Percentiles rank a stretch among this genome's conserved stretches.
phyloP scores from a whole-genome alignment of 106 monocot genomes.

The Allium fistulosum region DNA sequence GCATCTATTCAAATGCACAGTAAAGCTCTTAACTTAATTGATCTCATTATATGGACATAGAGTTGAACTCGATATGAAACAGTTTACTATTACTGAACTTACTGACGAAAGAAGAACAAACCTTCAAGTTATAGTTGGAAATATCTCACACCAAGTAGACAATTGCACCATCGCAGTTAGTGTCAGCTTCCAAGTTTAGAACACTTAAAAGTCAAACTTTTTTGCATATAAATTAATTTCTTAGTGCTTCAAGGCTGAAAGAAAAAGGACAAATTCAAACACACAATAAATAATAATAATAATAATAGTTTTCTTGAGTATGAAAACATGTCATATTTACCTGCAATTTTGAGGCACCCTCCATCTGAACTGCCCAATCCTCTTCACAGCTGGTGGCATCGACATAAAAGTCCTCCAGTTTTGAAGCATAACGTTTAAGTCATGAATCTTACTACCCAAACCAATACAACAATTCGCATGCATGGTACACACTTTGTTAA shows the following conservation, averaged over 20 bases:
- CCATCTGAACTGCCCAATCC: not conserved
- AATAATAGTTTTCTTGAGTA: not conserved
- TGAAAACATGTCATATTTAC: conserved; percentile 1
- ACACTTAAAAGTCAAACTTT: no score
- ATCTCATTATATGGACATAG: no score
- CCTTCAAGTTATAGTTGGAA: no score
- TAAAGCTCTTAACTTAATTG: no score
- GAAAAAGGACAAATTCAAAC: not conserved
- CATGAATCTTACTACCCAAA: conserved; percentile 15
- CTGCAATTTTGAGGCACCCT: conserved; percentile 26
- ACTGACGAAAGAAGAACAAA: no score
- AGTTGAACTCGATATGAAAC: no score
- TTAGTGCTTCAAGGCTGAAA: not conserved
- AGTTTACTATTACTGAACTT: no score
- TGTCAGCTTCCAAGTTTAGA: no score
- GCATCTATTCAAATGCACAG: no score
- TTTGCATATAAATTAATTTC: not conserved
- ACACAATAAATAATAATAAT: not conserved
- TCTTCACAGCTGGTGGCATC: conserved; percentile 7
- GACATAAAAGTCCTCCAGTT: conserved; percentile 17
- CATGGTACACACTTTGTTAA: conserved; percentile 24
- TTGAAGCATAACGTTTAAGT: conserved; percentile 16
- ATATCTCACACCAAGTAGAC: no score
- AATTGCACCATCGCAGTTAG: no score
- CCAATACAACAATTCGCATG: conserved; percentile 28